Base-by-base conservation (phyloP, 192 early-diverging fungal species). In the Backusella luteola region DNA sequence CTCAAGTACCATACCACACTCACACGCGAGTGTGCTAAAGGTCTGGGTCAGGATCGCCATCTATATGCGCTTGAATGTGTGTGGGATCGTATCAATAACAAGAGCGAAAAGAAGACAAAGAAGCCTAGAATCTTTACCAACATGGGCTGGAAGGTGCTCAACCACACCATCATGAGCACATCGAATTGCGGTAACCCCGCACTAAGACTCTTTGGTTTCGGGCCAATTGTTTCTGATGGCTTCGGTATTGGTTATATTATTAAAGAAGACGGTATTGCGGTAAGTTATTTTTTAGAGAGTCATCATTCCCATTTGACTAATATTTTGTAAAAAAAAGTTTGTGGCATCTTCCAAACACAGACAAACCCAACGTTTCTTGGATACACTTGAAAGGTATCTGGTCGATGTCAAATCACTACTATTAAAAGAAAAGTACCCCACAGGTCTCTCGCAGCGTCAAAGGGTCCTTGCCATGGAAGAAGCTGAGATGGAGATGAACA, bases 41-140 rank as follows among this genome's bases (percentile, higher is more conserved):
- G 95, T 19, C 52, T 88, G 41, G 96, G 95, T 42, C 91, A 96
- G 69, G 96, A 97, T 78, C 90, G 95, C 35, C 96, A 97, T 81
- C 69, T 97, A 81, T 89, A 96, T 26, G 95, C 92, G 1, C 89
- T 97, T 32, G 85, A 91, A 59, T 89, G 84, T 75, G 83, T 92
- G 80, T 89, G 77, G 77, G 76, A 85, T 29, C 71, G 78, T 41
- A 19, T 81, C 15, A 23, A 79, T 38, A 70, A 73, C 8, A 63
- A 71, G 9, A 23, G 26, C 21, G 23, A 63, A 7, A 63, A 29
- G 3, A 63, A 63, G 17, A 35, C 73, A 26, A 77, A 79, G 32
- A 77, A 79, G n/a, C 82, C 82, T 19, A 36, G 66, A 1, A 79
- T 85, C 42, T 85, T 81, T 92, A 76, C 69, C 63, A 75, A 71